A percentile compares a stretch with the other conserved stretches of the same genome.
Evolutionary conservation across 192 early-diverging fungal species (phyloP).

Genomic region (Spinellus fusiger): DNA sequence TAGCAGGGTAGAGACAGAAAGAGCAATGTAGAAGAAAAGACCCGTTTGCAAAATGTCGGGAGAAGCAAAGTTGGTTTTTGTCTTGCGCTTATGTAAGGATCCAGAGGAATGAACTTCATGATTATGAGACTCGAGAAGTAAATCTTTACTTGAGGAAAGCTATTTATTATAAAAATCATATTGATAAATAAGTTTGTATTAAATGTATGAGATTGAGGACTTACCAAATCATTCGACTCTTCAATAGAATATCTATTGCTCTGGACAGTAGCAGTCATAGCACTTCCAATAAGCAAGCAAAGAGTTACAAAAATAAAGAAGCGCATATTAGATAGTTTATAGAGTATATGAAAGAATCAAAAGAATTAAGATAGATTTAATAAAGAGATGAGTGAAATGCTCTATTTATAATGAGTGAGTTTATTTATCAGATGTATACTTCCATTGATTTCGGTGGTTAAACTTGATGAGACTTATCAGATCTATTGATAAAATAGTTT

Average conservation of each 20-base stretch:
- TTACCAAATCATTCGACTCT: not conserved
- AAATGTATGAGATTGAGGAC: not conserved
- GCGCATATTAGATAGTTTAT: no score
- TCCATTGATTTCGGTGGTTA: no score
- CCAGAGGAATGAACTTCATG: not conserved
- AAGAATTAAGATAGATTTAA: no score
- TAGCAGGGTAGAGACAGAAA: slow-evolving; percentile 15
- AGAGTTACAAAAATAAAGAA: not conserved
- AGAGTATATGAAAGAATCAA: not conserved
- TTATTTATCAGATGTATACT: no score
- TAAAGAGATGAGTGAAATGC: no score
- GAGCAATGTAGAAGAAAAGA: slow-evolving; percentile 22
- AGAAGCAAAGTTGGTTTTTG: not conserved
- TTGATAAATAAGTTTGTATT: not conserved
- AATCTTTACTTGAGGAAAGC: not conserved
- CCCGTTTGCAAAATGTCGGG: slow-evolving; percentile 15
- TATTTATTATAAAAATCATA: not conserved
- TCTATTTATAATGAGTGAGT: no score
- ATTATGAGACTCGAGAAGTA: not conserved
- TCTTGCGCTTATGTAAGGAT: not conserved
- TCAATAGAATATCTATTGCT: not conserved
- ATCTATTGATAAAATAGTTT: no score
- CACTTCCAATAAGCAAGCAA: not conserved
- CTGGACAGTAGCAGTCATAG: not conserved
- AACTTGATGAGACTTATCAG: no score